Percentiles rank a stretch among this genome's conserved stretches.
Conservation (phyloP, 2,329 filamentous ascomycete genomes). For the Alternaria sp. region DNA sequence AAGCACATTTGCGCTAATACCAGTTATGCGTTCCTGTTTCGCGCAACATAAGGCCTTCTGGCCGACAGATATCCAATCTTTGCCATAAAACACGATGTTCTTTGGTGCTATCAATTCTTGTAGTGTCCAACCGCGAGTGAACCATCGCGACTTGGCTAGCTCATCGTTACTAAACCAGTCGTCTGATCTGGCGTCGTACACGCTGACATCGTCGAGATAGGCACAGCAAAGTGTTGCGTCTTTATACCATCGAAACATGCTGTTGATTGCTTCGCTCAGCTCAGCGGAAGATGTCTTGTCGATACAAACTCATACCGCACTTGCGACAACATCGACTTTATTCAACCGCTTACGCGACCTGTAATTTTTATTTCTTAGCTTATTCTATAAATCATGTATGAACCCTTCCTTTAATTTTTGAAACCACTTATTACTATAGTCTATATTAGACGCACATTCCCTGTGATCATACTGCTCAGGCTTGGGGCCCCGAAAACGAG, state of each 20-base stretch:
- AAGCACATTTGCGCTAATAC: neutral
- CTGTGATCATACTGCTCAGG: no score
- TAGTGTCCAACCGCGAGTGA: conserved; percentile 6
- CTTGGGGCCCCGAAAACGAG: no score
- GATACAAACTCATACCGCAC: neutral
- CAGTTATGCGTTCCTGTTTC: neutral
- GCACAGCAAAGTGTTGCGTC: neutral
- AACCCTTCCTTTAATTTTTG: no score
- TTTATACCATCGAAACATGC: conserved; percentile 6
- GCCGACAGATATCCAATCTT: neutral
- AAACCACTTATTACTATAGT: no score
- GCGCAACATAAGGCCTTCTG: no score
- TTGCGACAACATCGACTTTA: no score
- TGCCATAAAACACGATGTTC: neutral
- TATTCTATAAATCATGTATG: no score
- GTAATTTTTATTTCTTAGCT: no score
- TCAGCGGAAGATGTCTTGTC: conserved; percentile 11
- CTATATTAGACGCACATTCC: no score
- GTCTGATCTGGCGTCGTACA: neutral
- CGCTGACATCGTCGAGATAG: neutral
- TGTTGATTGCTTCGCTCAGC: conserved; percentile 11
- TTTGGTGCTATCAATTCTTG: neutral
- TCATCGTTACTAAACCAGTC: neutral
- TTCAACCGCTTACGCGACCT: no score
- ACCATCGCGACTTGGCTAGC: neutral